These are phyloP conservation scores for Lachnellula suecica DNA, from an alignment of 2,329 filamentous ascomycete genomes.

Conservation along the genomic window DNA sequence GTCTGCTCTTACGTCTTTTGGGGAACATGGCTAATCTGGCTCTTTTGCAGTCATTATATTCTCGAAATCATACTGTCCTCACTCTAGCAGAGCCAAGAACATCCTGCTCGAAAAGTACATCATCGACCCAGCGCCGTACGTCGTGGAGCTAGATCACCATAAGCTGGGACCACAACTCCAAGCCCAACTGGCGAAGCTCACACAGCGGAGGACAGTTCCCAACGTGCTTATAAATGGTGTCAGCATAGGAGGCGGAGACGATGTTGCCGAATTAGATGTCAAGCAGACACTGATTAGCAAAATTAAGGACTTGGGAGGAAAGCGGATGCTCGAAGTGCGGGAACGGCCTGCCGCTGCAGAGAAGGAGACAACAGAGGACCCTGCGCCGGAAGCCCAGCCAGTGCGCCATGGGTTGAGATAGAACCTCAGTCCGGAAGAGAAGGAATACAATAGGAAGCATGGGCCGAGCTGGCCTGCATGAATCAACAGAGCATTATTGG, in stretches of 20 bases:
- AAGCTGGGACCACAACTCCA: conserved; percentile 73
- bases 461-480: not conserved
- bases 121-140: conserved; percentile 78
- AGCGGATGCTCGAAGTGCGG: conserved; percentile 41
- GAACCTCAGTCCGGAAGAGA: not conserved
- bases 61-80: conserved; percentile 90
- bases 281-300: conserved; percentile 68
- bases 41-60: conserved; percentile 79
- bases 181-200: conserved; percentile 66
- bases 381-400: not conserved
- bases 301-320: conserved; percentile 72
- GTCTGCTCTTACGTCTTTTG: conserved; percentile 24
- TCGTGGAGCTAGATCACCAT: conserved; percentile 89
- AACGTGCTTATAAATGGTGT: conserved; percentile 87
- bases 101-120: conserved; percentile 82
- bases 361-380: not conserved
- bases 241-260: conserved; percentile 88
- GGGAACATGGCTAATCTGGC: conserved; percentile 4
- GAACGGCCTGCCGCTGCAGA: conserved; percentile 2
- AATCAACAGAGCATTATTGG: conserved; percentile 2
- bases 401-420: conserved; percentile 1
- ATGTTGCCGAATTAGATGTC: conserved; percentile 71
- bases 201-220: conserved; percentile 82
- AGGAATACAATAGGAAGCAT: not conserved
- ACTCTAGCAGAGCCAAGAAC: conserved; percentile 80